Evolutionary conservation across 2,329 filamentous ascomycete genomes (phyloP), one percentile per base, ranked within the genome.

Genomic region (Nemania sp.): DNA sequence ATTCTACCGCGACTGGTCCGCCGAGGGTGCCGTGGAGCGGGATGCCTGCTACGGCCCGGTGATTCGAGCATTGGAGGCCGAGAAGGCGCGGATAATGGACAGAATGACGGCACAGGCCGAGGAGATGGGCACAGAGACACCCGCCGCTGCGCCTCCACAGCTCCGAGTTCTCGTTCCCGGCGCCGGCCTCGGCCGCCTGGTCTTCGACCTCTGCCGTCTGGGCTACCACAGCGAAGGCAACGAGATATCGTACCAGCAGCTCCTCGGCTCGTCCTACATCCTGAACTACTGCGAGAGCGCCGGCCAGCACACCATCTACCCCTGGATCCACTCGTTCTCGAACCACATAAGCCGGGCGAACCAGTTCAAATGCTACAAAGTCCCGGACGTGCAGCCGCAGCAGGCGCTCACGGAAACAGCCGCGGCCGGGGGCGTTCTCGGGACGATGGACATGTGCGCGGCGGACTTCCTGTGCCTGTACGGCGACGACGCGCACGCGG

Each of bases 191-290:
- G 94, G 91, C 2, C 82, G 94, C 12, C 77, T 97, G 2, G 90
- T 97, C 0, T 96, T 95, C 65, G 94, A 99, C 39, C 77, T 97
- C 12, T 91, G 87, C 68, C 76, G 75, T 23, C 77, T 76, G 1
- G 92, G 94, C 9, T 95, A 86, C 70, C 75, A 81, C 9, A 82
- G 85, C 0, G 91, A 97, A 70, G 93, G 93, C 23, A 97, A 97
- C 68, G 90, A 99, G 73, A 96, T 97, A 57, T 97, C 92, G 2
- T 97, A 96, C 68, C 94, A 99, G 70, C 91, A 96, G 70, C 82
- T 99, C n/a, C 79, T 97, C 53, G 91, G 91, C 1, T 95, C 90
- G 5, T 83, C 82, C 0, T 86, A 89, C 67, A 81, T 92, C 14
- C 81, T 92, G 42, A 92, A 93, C 70, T 80, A 78, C 63, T 89